A percentile compares a stretch with the other conserved stretches of the same genome.
Conservation (phyloP, 495 filamentous ascomycete species). For the Polyplosphaeria fusca region DNA sequence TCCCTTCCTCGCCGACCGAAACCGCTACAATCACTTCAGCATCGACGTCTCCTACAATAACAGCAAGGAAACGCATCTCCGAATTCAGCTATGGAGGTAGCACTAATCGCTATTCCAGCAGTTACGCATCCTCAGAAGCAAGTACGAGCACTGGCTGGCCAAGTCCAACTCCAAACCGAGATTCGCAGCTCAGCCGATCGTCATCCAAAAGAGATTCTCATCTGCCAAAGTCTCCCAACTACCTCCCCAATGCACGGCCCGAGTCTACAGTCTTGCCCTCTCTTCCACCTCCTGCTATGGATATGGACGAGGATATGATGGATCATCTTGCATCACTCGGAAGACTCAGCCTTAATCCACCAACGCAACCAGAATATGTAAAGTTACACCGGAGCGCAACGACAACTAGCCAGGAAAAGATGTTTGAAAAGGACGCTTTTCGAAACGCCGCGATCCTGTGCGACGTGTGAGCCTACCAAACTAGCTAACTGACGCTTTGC, state of each 20-base stretch:
- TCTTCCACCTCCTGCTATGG: conserved; percentile 29
- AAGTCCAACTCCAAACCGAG: conserved; percentile 8
- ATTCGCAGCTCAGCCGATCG: conserved; percentile 5
- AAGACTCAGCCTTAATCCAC: conserved; percentile 12
- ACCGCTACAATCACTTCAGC: background rate
- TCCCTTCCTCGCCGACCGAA: background rate
- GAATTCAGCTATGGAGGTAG: conserved; percentile 22
- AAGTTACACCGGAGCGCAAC: conserved; percentile 28
- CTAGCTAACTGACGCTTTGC: background rate
- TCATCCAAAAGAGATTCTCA: conserved; percentile 7
- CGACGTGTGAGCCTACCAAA: conserved; percentile 37
- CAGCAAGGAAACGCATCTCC: conserved; percentile 18
- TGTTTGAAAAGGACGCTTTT: conserved; percentile 40
- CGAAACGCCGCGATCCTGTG: conserved; percentile 42
- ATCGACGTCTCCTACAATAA: background rate
- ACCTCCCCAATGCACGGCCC: conserved; percentile 1
- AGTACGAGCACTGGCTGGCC: conserved; percentile 8
- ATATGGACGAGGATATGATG: conserved; percentile 9
- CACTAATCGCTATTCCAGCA: conserved; percentile 9
- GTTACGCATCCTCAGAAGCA: conserved; percentile 13
- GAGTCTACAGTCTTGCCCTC: conserved; percentile 5
- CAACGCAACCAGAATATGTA: background rate
- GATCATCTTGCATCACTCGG: conserved; percentile 1
- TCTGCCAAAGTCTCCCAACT: conserved; percentile 10
- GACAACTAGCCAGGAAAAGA: conserved; percentile 29